Base-by-base conservation (phyloP, 2,329 filamentous ascomycete genomes). In the Fonsecaea pugnacius region DNA sequence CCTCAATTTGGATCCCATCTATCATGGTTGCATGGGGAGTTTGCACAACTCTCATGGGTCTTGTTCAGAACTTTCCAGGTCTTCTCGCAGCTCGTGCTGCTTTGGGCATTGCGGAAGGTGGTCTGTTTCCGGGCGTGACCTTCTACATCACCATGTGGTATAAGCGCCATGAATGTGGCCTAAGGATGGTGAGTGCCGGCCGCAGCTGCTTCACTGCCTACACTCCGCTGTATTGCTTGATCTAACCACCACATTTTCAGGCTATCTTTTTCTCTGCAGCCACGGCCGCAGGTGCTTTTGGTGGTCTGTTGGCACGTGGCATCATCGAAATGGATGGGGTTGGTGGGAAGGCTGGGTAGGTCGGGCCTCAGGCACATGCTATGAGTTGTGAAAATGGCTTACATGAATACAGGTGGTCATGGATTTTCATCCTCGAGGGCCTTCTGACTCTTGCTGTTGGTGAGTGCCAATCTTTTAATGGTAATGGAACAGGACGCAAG, bases 21-120 rank as follows among this genome's bases (percentile, higher is more conserved):
- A 67, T 66, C 46, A 67, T 67, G 64, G 65, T 79, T 16, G 73
- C 72, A 1, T 83, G 81, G 81, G 82, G 81, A 0, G 72, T 80
- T 56, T 78, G 82, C 1, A 78, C 79, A 53, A 83, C 82, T 0
- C 72, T 83, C 35, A 84, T 82, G 78, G 82, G 82, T 7, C 71
- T 83, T 4, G 78, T 80, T 0, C 74, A 80, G 52, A 69, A 63
- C 53, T 64, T 40, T 32, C 24, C 40, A 12, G 64, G 64, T 5
- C 59, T 69, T 14, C 58, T 63, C 27, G 62, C 55, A 16, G 67
- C 64, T 51, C 61, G 77, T 10, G 79, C 80, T 58, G 78, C 77
- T 40, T 75, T 77, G 1, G 78, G 77, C 52, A 80, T 79, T 53
- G 78, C 82, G 12, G 67, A 69, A 60, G 66, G 66, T 18, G 67